Percentiles rank a stretch among this genome's conserved stretches.
These are phyloP conservation scores for Irpex rosettiformis DNA, from an alignment of 1,284 basidiomycete genomes.

Conservation along the genomic window DNA sequence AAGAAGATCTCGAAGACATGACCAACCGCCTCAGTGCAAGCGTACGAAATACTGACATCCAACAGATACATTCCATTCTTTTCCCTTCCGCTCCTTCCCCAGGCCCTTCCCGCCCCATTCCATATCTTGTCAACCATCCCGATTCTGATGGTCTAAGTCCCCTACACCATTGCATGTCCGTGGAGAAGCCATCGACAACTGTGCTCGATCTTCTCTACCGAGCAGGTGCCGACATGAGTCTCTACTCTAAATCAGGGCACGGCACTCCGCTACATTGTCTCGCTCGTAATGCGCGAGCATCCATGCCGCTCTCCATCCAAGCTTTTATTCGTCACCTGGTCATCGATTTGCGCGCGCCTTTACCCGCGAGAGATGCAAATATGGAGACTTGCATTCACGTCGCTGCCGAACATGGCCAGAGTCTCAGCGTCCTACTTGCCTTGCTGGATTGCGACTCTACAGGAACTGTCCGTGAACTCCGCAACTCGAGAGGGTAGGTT, in stretches of 20 bases:
- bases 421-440: conserved; percentile 54
- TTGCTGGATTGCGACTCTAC: conserved; percentile 61
- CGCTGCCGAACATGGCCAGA: conserved; percentile 87
- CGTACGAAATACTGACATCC: conserved; percentile 43
- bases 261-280: conserved; percentile 70
- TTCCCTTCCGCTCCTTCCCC: conserved; percentile 39
- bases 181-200: conserved; percentile 50
- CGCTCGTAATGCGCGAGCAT: conserved; percentile 45
- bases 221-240: conserved; percentile 66
- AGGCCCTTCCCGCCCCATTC: conserved; percentile 13
- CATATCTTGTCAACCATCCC: conserved; percentile 46
- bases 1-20: conserved; percentile 15
- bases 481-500: conserved; percentile 65
- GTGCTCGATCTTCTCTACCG: conserved; percentile 66
- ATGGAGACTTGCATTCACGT: conserved; percentile 93
- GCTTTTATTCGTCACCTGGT: conserved; percentile 64
- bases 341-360: conserved; percentile 59
- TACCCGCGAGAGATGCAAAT: conserved; percentile 70
- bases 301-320: conserved; percentile 41
- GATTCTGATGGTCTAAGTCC: conserved; percentile 67
- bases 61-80: conserved; percentile 50
- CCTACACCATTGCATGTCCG: conserved; percentile 64
- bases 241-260: conserved; percentile 63
- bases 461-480: conserved; percentile 50
- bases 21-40: conserved; percentile 52